Base-by-base conservation (phyloP, 129 eudicot genomes). In the Pittosporum tobira region DNA sequence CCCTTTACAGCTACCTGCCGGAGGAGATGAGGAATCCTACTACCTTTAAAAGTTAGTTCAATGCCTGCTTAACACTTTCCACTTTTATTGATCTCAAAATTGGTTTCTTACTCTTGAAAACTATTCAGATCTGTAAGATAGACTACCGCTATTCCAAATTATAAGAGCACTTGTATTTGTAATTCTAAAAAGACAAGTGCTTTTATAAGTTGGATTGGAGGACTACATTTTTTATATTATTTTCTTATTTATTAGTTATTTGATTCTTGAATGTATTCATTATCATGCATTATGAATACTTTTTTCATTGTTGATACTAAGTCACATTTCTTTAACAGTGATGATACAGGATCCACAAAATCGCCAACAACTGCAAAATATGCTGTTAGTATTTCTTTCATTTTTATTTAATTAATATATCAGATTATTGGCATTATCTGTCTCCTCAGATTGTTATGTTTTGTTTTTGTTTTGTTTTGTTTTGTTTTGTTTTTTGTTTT, bases 11-110 rank as follows among this genome's bases (percentile, higher is more conserved):
- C 59, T 88, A 93, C 72, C 86, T 93, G 63, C 99, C 99, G 0
- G 94, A 93, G 81, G 99, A 93, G 78, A 93, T 93, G 99, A 84
- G 99, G 77, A 84, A 93, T 63, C 99, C 99, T 0, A 69, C 88
- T n/a, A 83, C 96, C 53, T 93, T 93, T 65, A 93, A 84, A 71
- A 87, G 99, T 93, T 14, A 57, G 96, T 77, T 51, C n/a, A 10
- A 16, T 18, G 24, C 44, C 26, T 44, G 40, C 30, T 34, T 31
- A 30, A 46, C 27, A 31, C 20, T 25, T 38, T 45, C 45, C 8
- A 57, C 29, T 29, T 31, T 1, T 45, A 49, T 30, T 6, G 4
- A 48, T 62, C 28, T 29, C 36, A 48, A 20, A 19, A 2, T 2
- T 62, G 67, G 30, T 62, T 62, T 45, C 6, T 29, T n/a, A 15